Evolutionary conservation across 768 basidiomycete species (phyloP), one percentile per base, ranked within the genome.

Genomic region (Phlegmacium glaucopus): DNA sequence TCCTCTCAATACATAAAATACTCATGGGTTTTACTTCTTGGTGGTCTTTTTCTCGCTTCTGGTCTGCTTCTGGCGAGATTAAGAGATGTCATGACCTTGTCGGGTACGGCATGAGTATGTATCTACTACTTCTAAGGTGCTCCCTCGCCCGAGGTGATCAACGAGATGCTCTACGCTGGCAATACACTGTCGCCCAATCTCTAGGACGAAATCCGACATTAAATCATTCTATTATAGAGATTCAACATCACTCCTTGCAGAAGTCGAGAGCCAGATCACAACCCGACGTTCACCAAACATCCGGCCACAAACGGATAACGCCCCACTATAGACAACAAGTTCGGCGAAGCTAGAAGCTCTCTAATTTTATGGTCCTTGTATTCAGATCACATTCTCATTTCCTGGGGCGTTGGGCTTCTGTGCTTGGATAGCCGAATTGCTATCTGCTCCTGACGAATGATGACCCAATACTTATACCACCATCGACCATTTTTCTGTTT

Each of bases 51-150:
- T 47, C 52, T 27, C 47, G 54, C 10, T 30, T 44, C 5, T 49
- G 51, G 54, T 49, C 25, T 27, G 50, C 47, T 22, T 37, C 49
- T 40, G 40, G 39, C 15, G 49, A 42, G 34, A 43, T 60, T n/a
- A 44, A 52, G 10, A 50, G 35, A 40, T 60, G 59, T 40, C 54
- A 55, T 9, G 51, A 52, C 22, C 54, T 58, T 10, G 52, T 60
- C 22, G 26, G 48, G n/a, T 44, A 55, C 37, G 49, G 46, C 30
- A 57, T 60, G 56, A 44, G 57, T 5, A 49, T 43, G 37, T 60
- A 56, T 37, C 46, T 60, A 18, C 17, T 50, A 11, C 49, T 60
- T 22, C 39, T 60, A 40, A 50, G 42, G 48, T 50, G 27, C 29
- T 54, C 59, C 12, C 29, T 60, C 16, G 38, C 42, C 29, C 55